Conservation (phyloP, 192 early-diverging fungal genomes). For the Backusella tuberculispora region DNA sequence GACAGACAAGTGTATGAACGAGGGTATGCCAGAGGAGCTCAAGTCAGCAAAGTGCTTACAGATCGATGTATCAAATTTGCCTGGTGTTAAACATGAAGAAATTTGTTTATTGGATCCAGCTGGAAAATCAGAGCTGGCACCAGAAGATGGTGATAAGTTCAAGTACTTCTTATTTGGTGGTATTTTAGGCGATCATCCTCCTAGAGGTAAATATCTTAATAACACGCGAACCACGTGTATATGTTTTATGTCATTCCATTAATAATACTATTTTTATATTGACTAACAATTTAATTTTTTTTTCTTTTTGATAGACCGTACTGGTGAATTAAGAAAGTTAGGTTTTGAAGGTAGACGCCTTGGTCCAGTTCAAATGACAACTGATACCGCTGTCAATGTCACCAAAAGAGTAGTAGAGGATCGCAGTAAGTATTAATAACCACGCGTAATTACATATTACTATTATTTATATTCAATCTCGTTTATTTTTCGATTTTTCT, state of each 20-base stretch:
- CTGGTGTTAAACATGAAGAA: conserved; percentile 52
- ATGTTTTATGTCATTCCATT: background rate
- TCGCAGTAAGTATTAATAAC: conserved; percentile 43
- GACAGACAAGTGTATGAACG: conserved; percentile 47
- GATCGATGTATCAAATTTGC: conserved; percentile 54
- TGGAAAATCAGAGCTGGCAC: conserved; percentile 55
- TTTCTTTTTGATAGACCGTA: conserved; percentile 47
- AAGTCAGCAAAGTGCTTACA: conserved; percentile 52
- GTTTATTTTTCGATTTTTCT: background rate
- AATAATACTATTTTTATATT: background rate
- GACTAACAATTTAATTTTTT: background rate
- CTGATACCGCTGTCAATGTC: conserved; percentile 81
- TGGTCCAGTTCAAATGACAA: conserved; percentile 84
- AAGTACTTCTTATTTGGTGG: conserved; percentile 85
- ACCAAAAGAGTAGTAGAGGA: conserved; percentile 69
- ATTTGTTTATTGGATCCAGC: conserved; percentile 78
- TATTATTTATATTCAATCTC: background rate
- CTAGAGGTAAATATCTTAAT: conserved; percentile 47
- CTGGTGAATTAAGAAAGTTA: conserved; percentile 63
- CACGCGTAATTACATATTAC: background rate
- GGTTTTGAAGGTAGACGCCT: conserved; percentile 75
- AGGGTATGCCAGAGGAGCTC: conserved; percentile 46
- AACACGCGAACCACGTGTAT: background rate
- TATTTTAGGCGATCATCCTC: conserved; percentile 74
- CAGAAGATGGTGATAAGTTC: conserved; percentile 67